Conservation (phyloP, 495 filamentous ascomycete genomes). For the Xanthoparmelia taractica region DNA sequence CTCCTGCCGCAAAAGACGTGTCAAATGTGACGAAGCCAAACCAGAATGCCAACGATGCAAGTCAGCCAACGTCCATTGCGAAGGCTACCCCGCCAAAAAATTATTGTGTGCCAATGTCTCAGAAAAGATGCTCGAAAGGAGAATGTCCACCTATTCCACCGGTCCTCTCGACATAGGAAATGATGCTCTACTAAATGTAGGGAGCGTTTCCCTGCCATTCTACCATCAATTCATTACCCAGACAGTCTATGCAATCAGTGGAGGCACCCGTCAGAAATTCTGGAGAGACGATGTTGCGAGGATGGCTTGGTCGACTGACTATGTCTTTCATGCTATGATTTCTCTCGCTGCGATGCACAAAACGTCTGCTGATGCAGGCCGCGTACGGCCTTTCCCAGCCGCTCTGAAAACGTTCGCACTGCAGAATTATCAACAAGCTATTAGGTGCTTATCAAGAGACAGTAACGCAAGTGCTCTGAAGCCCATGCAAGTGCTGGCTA, state of each 20-base stretch:
- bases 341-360: neutral
- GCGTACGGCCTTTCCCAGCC: neutral
- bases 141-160: neutral
- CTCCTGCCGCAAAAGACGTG: neutral
- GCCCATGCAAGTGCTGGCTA: neutral
- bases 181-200: neutral
- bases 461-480: neutral
- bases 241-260: neutral
- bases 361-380: neutral
- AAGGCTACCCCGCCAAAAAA: constrained; percentile 4
- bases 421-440: constrained; percentile 2
- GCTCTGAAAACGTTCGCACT: neutral
- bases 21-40: constrained; percentile 3
- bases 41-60: constrained; percentile 3
- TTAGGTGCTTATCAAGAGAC: neutral
- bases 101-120: neutral
- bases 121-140: neutral
- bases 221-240: constrained; percentile 1
- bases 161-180: neutral
- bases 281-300: neutral
- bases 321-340: neutral
- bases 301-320: neutral
- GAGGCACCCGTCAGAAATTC: neutral
- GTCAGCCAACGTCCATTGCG: constrained; percentile 1
- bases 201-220: neutral